Conservation (phyloP, 2,329 filamentous ascomycete species). For the Pestalotiopsis sp. region DNA sequence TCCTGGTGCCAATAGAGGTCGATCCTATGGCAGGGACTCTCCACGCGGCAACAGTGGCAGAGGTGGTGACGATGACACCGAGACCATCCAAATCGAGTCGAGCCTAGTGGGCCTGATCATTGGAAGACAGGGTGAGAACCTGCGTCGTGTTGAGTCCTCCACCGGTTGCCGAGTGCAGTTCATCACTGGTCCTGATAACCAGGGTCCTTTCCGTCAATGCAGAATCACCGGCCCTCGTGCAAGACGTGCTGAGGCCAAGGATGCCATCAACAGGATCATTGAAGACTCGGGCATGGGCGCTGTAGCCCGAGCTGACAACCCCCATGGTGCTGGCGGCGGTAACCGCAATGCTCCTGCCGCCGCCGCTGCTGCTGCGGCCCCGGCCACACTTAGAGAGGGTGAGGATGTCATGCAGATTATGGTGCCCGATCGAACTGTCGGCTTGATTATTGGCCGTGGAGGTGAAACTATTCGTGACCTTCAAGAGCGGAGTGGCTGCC, state of each 20-base stretch:
- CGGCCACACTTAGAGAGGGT: slow-evolving; percentile 65
- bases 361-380: slow-evolving; percentile 12
- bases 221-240: slow-evolving; percentile 77
- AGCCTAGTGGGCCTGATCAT: slow-evolving; percentile 89
- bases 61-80: slow-evolving; percentile 67
- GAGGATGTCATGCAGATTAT: slow-evolving; percentile 91
- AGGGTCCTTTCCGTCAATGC: slow-evolving; percentile 77
- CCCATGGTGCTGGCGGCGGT: slow-evolving; percentile 13
- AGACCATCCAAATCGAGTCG: slow-evolving; percentile 85
- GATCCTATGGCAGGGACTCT: slow-evolving; percentile 55
- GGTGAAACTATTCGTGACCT: slow-evolving; percentile 92
- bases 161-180: slow-evolving; percentile 87
- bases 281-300: slow-evolving; percentile 74
- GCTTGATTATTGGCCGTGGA: slow-evolving; percentile 89
- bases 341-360: slow-evolving; percentile 21
- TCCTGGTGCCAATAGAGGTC: slow-evolving; percentile 55
- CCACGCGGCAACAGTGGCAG: slow-evolving; percentile 55
- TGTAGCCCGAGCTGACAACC: slow-evolving; percentile 45
- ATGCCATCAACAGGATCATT: slow-evolving; percentile 84
- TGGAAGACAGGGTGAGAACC: slow-evolving; percentile 85
- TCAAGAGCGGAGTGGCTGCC: slow-evolving; percentile 89
- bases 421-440: slow-evolving; percentile 91
- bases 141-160: slow-evolving; percentile 81
- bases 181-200: slow-evolving; percentile 71
- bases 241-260: slow-evolving; percentile 75